phyloP scores from a whole-genome alignment of 768 basidiomycete species.

The Lactifluus pinguis region DNA sequence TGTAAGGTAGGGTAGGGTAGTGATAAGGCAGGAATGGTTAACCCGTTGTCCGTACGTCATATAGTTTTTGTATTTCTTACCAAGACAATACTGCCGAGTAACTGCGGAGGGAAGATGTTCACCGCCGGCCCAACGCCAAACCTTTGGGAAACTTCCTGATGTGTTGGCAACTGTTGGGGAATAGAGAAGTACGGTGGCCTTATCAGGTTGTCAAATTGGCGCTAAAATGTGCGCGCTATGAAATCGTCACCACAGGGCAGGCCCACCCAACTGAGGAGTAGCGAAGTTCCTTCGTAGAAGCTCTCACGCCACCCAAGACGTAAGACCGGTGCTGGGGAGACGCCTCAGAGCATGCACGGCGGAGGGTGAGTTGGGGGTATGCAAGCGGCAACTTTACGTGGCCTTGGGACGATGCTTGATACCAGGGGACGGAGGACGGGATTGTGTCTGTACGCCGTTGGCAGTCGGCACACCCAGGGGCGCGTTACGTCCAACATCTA shows the following conservation, averaged over 20 bases:
- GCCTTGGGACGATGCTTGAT: background rate
- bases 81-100: background rate
- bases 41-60: background rate
- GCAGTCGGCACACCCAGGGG: background rate
- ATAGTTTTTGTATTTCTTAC: background rate
- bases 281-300: conserved; percentile 6
- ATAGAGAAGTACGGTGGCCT: background rate
- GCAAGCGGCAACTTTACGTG: conserved; percentile 3
- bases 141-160: background rate
- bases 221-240: background rate
- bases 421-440: background rate
- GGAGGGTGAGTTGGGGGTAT: background rate
- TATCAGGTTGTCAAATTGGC: background rate
- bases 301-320: conserved; percentile 15
- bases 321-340: conserved; percentile 5
- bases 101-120: background rate
- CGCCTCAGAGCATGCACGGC: background rate
- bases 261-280: background rate
- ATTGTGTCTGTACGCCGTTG: background rate
- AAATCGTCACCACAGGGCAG: background rate
- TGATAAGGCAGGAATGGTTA: background rate
- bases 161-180: background rate
- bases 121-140: background rate
- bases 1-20: background rate
- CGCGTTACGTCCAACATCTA: background rate